Evolutionary conservation across 768 basidiomycete genomes (phyloP), one percentile per base, ranked within the genome.

Genomic region (Boletus reticulatus): DNA sequence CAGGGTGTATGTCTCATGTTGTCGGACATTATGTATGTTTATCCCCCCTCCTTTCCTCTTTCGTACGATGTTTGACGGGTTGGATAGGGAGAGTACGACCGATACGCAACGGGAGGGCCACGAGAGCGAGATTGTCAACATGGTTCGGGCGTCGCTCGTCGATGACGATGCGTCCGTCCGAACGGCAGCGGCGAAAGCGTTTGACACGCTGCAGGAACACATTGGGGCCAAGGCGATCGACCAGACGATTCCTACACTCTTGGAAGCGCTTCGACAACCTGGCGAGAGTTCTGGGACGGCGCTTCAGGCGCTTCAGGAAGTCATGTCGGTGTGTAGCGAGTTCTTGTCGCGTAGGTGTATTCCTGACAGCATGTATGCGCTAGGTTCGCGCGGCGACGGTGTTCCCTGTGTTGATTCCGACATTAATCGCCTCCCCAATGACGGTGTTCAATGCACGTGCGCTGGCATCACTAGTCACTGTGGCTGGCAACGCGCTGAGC

Each of bases 361-460:
- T 16, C n/a, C 17, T 29, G 2, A 29, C 9, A 9, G 20, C 4
- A 4, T 44, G 22, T 37, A 32, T 43, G 41, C 52, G 37, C 44
- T 68, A 94, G 90, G 91, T 98, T 62, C 92, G 95, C 38, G 92
- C 96, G 14, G 81, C 88, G 39, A 94, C 91, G 11, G 94, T 98
- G 38, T 98, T 98, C 91, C 97, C 97, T 0, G 91, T 98, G 19
- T 77, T 98, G 53, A 92, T 99, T 55, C 97, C 95, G 0, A 96
- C 94, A 1, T 77, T 99, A 56, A 94, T 91, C 39, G 83, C 89
- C 6, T 82, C 82, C 8, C 97, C 95, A 0, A 96, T 98, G 84
- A 86, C 94, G 4, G 84, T 88, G 10, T 98, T 98, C 85, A 98
- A 98, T 66, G 92, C 91, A 17, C 85, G 88, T 6, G 97, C 96